Base-by-base conservation (phyloP, 2,329 filamentous ascomycete genomes). In the Colletotrichum cuscutae region DNA sequence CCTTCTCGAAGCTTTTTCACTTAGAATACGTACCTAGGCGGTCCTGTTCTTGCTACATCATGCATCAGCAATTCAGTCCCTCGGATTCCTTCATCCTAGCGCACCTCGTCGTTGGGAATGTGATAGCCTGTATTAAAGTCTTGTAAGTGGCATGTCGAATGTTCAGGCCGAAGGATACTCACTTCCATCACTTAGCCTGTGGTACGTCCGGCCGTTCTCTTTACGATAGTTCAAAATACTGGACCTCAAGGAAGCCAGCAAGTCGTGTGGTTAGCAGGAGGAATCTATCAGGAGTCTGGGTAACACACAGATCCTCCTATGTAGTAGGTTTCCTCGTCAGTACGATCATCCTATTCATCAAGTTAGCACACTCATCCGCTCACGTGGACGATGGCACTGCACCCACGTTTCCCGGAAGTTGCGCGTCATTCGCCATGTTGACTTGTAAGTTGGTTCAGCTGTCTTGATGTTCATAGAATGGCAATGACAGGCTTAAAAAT, bases 111-210 rank as follows among this genome's bases (percentile, higher is more conserved):
- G 19, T 75, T 75, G 0, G 73, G 73, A 5, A 70, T 24, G 7
- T 37, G 24, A 37, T 75, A 75, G 30, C 71, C 73, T 75, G 32
- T 22, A 11, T 2, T 9, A 53, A 49, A 12, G 49, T 1, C 12
- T 19, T 7, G 7, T 6, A 19, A 1, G 22, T 60, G 2, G 32
- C 22, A 11, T 37, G 4, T 28, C 26, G 35, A 22, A 22, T n/a
- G 6, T 5, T 3, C 5, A 15, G 1, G 22, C 19, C 3, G 15
- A 13, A 46, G 1, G 6, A 2, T 1, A 37, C 53, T 5, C n/a
- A 71, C 71, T 74, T 8, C 68, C 68, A 22, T 71, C 71, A 9
- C 63, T 69, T 1, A 58, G 80, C 4, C 79, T 74, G 53, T 68
- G 65, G n/a, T 71, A 71, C 3, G 71, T 71, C 2, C 71, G 42